These are phyloP conservation scores for Fusarium heterosporum DNA, from an alignment of 2,329 filamentous ascomycete species.

Conservation along the genomic window DNA sequence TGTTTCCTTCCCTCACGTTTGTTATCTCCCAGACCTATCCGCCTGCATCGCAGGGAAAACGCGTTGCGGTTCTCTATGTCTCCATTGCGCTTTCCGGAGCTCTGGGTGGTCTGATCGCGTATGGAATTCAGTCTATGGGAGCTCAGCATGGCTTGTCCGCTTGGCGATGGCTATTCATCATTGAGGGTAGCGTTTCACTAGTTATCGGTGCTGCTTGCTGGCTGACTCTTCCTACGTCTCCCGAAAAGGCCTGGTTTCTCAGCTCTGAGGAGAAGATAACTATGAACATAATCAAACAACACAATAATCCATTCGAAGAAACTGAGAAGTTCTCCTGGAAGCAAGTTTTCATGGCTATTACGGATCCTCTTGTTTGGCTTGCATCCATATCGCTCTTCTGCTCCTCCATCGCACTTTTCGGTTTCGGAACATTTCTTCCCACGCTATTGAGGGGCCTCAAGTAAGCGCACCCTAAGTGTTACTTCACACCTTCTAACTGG, in stretches of 20 bases:
- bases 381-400: conserved; percentile 35
- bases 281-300: conserved; percentile 43
- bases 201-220: conserved; percentile 48
- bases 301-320: not conserved
- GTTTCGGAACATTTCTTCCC: conserved; percentile 54
- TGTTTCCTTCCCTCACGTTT: conserved; percentile 49
- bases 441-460: conserved; percentile 52
- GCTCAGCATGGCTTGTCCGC: conserved; percentile 58
- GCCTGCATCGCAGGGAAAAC: conserved; percentile 44
- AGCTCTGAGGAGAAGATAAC: conserved; percentile 53
- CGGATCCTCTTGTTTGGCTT: conserved; percentile 49
- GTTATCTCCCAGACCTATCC: conserved; percentile 18
- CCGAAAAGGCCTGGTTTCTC: conserved; percentile 59
- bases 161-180: conserved; percentile 65
- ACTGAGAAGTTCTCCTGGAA: conserved; percentile 41
- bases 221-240: conserved; percentile 59
- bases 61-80: conserved; percentile 49
- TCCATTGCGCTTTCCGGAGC: conserved; percentile 49
- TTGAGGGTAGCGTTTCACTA: conserved; percentile 55
- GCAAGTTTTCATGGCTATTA: conserved; percentile 40
- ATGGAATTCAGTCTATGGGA: conserved; percentile 56
- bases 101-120: conserved; percentile 48
- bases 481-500: not conserved
- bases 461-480: conserved; percentile 13
- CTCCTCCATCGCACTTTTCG: conserved; percentile 48